Evolutionary conservation across 2,329 filamentous ascomycete species (phyloP).

Genomic region (Alternaria triticina): DNA sequence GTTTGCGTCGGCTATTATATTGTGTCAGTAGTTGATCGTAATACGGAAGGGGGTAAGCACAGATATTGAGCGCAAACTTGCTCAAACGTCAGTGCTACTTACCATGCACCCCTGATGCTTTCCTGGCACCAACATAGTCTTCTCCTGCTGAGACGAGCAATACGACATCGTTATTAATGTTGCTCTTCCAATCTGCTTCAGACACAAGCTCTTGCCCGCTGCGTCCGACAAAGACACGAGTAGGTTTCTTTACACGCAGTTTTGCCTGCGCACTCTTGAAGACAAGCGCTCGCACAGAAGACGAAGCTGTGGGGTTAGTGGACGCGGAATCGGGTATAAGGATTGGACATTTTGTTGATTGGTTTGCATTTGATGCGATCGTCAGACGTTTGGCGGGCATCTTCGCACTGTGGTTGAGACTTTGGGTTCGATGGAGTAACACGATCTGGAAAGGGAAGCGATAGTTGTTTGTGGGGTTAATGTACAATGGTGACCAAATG

Average conservation of each 20-base stretch:
- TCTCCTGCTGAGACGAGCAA: constrained; percentile 42
- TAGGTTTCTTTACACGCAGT: constrained; percentile 38
- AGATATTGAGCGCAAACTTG: constrained; percentile 31
- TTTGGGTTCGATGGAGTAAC: not conserved
- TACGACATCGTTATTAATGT: constrained; percentile 31
- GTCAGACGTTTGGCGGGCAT: constrained; percentile 37
- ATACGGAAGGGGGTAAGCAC: not conserved
- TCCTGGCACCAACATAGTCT: constrained; percentile 39
- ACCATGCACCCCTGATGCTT: constrained; percentile 22
- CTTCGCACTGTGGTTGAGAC: not conserved
- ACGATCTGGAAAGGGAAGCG: not conserved
- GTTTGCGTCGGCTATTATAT: constrained; percentile 22
- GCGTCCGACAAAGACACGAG: constrained; percentile 33
- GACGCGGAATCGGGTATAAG: constrained; percentile 29
- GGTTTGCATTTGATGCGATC: constrained; percentile 40
- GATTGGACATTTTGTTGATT: constrained; percentile 35
- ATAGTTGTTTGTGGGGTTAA: not conserved
- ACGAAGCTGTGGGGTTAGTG: constrained; percentile 18
- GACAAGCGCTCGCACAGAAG: constrained; percentile 32
- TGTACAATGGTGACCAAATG: not conserved
- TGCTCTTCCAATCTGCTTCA: constrained; percentile 35
- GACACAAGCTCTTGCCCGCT: constrained; percentile 36
- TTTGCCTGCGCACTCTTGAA: constrained; percentile 41
- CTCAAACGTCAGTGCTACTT: constrained; percentile 21
- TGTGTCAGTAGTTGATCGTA: not conserved